Evolutionary conservation across 495 filamentous ascomycete species (phyloP).

Genomic region (Aspergillus leporis): DNA sequence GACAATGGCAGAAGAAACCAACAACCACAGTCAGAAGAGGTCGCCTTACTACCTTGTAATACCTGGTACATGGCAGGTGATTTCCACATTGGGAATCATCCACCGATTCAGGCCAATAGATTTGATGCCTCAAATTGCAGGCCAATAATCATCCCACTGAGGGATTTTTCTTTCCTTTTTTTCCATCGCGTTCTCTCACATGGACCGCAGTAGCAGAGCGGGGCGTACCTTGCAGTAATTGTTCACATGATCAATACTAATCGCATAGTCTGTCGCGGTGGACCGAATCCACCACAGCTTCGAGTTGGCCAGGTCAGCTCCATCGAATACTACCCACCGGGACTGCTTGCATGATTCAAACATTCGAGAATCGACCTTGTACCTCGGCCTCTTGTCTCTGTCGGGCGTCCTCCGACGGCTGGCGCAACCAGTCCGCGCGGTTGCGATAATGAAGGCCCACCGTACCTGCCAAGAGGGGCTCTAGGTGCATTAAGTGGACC

Average conservation of each 20-base stretch:
- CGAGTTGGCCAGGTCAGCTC: not conserved
- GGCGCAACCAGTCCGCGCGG: not conserved
- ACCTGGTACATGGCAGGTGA: too few species aligned
- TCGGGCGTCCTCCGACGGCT: conserved; percentile 4
- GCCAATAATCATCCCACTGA: not conserved
- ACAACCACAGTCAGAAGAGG: too few species aligned
- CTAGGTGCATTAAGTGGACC: conserved; percentile 8
- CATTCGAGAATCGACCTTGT: not conserved
- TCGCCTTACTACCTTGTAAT: too few species aligned
- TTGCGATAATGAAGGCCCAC: conserved; percentile 4
- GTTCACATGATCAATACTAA: conserved; percentile 3
- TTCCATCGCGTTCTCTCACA: not conserved
- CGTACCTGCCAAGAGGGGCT: conserved; percentile 9
- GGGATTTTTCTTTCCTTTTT: not conserved
- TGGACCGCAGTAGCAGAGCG: not conserved
- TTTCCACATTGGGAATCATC: not conserved
- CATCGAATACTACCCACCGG: not conserved
- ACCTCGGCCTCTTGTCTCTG: conserved; percentile 1
- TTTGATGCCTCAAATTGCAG: not conserved
- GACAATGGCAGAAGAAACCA: too few species aligned
- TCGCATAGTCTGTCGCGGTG: not conserved
- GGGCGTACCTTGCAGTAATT: conserved; percentile 1
- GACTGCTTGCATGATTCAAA: not conserved
- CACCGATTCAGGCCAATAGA: not conserved
- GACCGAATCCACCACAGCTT: conserved; percentile 9